Base-by-base conservation (phyloP, 1,284 basidiomycete genomes). In the Cryptococcus maquisensis region DNA sequence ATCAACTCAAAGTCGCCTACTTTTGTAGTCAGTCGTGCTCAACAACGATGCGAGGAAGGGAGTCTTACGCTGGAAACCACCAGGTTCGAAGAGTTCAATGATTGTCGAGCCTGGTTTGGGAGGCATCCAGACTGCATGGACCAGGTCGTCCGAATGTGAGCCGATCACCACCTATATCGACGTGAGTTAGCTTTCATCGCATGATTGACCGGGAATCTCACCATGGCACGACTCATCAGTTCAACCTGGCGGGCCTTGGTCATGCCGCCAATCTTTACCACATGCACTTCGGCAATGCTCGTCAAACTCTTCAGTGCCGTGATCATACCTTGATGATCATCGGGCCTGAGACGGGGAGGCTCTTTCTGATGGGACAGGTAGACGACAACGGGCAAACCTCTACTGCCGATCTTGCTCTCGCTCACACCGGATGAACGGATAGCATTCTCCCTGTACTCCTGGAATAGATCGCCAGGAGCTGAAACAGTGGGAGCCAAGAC, bases 271-370 rank as follows among this genome's bases (percentile, higher is more conserved):
- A 71, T 3, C 42, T 62, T 57, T 3, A 66, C 62, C 13, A 72
- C 63, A 56, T 76, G 74, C 16, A 76, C 62, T 51, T 74, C 74
- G 24, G 73, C 72, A 12, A 60, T 57, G 21, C 56, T 41, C 0
- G 69, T 71, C 20, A 76, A 54, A 1, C 53, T 47, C 52, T 65
- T 68, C 40, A 74, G 65, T 1, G 63, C 63, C 23, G 61, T 51
- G 40, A 74, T 52, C 45, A 76, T 55, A 0, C 56, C 56, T 1
- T 62, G 51, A 38, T 68, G 69, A 35, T 66, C 58, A 3, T 48
- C 50, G 7, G 54, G 37, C 4, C 54, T 28, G 18, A 74, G 45
- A 38, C 65, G 64, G 13, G 67, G 60, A 35, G 54, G 54, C 47
- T 64, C 54, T 21, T 41, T 60, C 67, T 69, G 48, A 43, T 61